Evolutionary conservation across 2,329 filamentous ascomycete genomes (phyloP).

Genomic region (Tolypocladium pustulatum): DNA sequence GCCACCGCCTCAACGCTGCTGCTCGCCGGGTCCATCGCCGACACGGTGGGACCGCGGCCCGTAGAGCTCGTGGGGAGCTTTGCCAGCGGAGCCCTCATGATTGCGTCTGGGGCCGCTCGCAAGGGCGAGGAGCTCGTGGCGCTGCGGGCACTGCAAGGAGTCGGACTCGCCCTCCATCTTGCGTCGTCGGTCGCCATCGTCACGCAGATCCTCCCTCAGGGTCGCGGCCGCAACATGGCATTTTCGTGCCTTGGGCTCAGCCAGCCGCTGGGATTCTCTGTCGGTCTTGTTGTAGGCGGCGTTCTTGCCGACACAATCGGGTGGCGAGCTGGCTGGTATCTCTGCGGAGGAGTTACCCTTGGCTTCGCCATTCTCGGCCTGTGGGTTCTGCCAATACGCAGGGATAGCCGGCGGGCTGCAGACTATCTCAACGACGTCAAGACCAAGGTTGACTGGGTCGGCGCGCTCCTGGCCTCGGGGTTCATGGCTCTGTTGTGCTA

Average conservation of each 20-base stretch:
- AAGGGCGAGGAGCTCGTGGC: constrained; percentile 22
- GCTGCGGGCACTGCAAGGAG: constrained; percentile 29
- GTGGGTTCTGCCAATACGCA: constrained; percentile 21
- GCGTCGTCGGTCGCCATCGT: constrained; percentile 25
- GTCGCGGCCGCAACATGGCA: constrained; percentile 25
- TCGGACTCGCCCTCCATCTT: constrained; percentile 23
- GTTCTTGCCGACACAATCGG: constrained; percentile 34
- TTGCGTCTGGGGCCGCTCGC: constrained; percentile 18
- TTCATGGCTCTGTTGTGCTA: constrained; percentile 40
- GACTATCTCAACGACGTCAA: constrained; percentile 11
- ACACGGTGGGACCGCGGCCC: constrained; percentile 21
- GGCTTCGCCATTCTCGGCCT: constrained; percentile 22
- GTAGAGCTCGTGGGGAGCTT: constrained; percentile 24
- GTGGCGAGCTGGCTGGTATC: constrained; percentile 37
- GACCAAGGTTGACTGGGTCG: constrained; percentile 43
- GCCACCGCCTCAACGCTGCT: constrained; percentile 25
- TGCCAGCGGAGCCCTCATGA: constrained; percentile 15
- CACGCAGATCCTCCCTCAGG: constrained; percentile 16
- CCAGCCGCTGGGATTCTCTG: constrained; percentile 36
- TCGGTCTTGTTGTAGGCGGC: constrained; percentile 39
- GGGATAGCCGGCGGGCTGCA: constrained; percentile 2
- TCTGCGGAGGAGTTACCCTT: constrained; percentile 23
- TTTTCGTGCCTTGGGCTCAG: constrained; percentile 34
- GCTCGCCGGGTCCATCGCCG: constrained; percentile 26
- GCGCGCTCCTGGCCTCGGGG: constrained; percentile 33